Conservation (phyloP, 306 rosid species). For the Delonix regia region DNA sequence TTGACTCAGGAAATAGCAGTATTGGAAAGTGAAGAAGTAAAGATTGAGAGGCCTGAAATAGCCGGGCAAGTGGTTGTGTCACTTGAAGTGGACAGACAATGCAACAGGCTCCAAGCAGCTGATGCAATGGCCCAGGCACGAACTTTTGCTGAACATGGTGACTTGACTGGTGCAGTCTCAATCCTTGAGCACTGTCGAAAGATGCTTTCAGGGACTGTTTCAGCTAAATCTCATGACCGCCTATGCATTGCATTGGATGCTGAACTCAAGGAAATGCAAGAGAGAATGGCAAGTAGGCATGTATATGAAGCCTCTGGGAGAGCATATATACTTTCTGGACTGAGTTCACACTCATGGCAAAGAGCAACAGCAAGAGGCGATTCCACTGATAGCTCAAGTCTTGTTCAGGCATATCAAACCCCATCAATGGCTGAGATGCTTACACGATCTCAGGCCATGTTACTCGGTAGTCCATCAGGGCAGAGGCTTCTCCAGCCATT, state of each 20-base stretch:
- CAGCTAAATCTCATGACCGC: conserved; percentile 53
- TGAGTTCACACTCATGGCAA: conserved; percentile 79
- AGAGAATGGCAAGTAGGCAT: conserved; percentile 69
- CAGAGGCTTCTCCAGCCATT: conserved; percentile 63
- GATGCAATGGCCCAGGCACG: conserved; percentile 68
- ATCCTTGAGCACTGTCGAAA: conserved; percentile 58
- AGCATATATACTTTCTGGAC: conserved; percentile 71
- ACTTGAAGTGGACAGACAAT: conserved; percentile 65
- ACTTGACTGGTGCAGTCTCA: conserved; percentile 55
- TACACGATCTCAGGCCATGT: conserved; percentile 63
- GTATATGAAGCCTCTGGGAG: conserved; percentile 78
- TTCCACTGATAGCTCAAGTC: conserved; percentile 64
- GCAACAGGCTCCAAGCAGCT: conserved; percentile 67
- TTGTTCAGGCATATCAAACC: conserved; percentile 64
- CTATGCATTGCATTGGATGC: conserved; percentile 65
- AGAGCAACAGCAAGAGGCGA: conserved; percentile 77
- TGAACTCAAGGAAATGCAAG: conserved; percentile 73
- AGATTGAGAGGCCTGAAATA: conserved; percentile 51
- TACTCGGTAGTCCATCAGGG: conserved; percentile 57
- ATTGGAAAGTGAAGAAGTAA: conserved; percentile 59
- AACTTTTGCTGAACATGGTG: conserved; percentile 59
- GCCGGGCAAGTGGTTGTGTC: conserved; percentile 51
- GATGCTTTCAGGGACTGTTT: conserved; percentile 45
- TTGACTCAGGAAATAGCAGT: conserved; percentile 48
- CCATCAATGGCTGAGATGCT: conserved; percentile 77